Evolutionary conservation across 2,329 filamentous ascomycete species (phyloP).

Genomic region (Botryosphaeria agaves): DNA sequence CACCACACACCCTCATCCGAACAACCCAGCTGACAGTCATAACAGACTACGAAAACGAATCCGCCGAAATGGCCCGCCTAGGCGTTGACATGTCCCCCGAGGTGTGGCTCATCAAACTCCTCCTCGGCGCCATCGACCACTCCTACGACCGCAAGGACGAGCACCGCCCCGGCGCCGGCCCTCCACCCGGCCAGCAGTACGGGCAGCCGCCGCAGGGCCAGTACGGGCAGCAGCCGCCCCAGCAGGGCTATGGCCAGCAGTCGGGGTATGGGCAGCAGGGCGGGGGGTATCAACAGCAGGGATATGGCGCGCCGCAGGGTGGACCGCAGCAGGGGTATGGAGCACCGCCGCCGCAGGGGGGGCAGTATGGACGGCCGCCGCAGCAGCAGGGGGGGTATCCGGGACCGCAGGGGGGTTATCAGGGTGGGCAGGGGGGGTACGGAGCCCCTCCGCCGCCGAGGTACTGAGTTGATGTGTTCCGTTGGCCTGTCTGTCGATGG

Average conservation of each 20-base stretch:
- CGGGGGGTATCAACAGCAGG: slow-evolving; percentile 11
- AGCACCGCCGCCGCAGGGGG: slow-evolving; percentile 5
- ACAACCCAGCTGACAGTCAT: slow-evolving; percentile 3
- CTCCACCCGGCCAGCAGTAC: slow-evolving; percentile 8
- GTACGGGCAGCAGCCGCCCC: slow-evolving; percentile 3
- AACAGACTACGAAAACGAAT: slow-evolving; percentile 48
- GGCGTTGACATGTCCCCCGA: slow-evolving; percentile 47
- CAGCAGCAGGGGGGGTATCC: slow-evolving; percentile 3
- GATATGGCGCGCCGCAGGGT: slow-evolving; percentile 9
- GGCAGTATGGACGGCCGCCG: slow-evolving; percentile 17
- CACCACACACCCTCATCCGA: not conserved
- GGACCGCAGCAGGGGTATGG: slow-evolving; percentile 16
- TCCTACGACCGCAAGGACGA: slow-evolving; percentile 51
- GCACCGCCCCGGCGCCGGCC: slow-evolving; percentile 24
- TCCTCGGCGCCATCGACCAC: slow-evolving; percentile 48
- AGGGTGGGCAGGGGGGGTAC: slow-evolving; percentile 10
- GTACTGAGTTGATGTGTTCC: too few species aligned
- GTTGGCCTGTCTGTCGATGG: too few species aligned
- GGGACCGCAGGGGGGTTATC: slow-evolving; percentile 4
- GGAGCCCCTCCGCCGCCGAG: slow-evolving; percentile 13
- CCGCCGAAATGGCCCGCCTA: slow-evolving; percentile 46
- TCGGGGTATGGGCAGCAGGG: slow-evolving; percentile 8
- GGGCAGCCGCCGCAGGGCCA: slow-evolving; percentile 6
- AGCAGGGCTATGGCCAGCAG: slow-evolving; percentile 6
- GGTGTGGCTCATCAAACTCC: slow-evolving; percentile 49